Conservation (phyloP, 441 rosid species). For the Populus hybrid region DNA sequence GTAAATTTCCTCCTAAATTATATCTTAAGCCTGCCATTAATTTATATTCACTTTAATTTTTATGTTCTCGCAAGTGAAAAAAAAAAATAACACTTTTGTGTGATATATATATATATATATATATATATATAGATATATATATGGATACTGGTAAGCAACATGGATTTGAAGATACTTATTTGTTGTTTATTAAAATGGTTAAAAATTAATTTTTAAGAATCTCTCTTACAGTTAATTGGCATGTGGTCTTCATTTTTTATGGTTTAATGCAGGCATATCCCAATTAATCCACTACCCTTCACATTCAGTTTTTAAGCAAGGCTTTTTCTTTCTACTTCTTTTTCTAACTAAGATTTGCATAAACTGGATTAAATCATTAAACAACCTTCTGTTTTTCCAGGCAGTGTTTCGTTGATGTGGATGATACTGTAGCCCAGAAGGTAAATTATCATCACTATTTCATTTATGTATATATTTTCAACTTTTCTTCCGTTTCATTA, state of each 20-base stretch:
- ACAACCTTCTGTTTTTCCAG: conserved; percentile 29
- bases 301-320: conserved; percentile 82
- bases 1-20: no score
- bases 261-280: conserved; percentile 47
- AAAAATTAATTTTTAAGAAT: no score
- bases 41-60: no score
- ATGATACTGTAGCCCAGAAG: conserved; percentile 68
- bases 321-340: not conserved
- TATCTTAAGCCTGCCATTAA: no score
- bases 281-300: conserved; percentile 69
- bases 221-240: no score
- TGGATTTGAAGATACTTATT: no score
- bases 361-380: not conserved
- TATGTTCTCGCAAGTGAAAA: no score
- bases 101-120: no score
- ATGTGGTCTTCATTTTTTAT: not conserved
- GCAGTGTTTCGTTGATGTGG: conserved; percentile 73
- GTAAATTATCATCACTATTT: conserved; percentile 22
- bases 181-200: no score
- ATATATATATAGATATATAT: no score
- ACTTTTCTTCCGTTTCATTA: not conserved
- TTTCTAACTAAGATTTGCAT: not conserved
- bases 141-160: no score
- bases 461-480: not conserved
- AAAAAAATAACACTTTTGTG: no score